phyloP scores from a whole-genome alignment of 164 flowering plant genomes.

The Cinnamomum chago region DNA sequence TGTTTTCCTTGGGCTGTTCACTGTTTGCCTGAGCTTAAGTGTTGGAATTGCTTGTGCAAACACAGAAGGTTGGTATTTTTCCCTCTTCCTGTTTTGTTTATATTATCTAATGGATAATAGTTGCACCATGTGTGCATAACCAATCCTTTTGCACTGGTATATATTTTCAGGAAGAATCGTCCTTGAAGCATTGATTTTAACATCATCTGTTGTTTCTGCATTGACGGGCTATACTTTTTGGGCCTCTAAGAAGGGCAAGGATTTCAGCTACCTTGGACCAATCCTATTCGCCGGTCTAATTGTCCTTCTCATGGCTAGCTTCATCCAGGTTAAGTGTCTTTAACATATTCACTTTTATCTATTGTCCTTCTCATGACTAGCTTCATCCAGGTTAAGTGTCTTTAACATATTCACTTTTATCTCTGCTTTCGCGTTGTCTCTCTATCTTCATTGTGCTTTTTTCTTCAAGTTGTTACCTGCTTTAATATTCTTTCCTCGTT shows the following conservation, averaged over 20 bases:
- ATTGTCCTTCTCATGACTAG: constrained; percentile 48
- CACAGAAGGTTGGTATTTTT: constrained; percentile 61
- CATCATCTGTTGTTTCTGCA: constrained; percentile 77
- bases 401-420: not conserved
- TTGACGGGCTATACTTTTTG: constrained; percentile 95
- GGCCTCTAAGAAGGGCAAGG: constrained; percentile 98
- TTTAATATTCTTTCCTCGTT: not conserved
- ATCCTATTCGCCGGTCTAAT: constrained; percentile 75
- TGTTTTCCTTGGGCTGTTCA: constrained; percentile 85
- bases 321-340: constrained; percentile 60
- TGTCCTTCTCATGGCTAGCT: constrained; percentile 58
- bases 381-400: constrained; percentile 61
- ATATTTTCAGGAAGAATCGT: constrained; percentile 72
- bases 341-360: not conserved
- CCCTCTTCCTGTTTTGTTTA: not conserved
- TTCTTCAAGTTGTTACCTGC: not conserved
- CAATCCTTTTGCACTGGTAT: not conserved
- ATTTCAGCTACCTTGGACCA: constrained; percentile 93
- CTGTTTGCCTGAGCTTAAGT: constrained; percentile 64
- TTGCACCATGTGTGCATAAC: not conserved
- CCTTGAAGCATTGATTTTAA: constrained; percentile 82
- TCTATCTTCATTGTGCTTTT: not conserved
- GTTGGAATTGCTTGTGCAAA: constrained; percentile 90
- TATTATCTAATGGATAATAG: not conserved
- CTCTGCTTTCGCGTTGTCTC: no score